phyloP scores from a whole-genome alignment of 805 yeast species.

The Ogataea corticis region DNA sequence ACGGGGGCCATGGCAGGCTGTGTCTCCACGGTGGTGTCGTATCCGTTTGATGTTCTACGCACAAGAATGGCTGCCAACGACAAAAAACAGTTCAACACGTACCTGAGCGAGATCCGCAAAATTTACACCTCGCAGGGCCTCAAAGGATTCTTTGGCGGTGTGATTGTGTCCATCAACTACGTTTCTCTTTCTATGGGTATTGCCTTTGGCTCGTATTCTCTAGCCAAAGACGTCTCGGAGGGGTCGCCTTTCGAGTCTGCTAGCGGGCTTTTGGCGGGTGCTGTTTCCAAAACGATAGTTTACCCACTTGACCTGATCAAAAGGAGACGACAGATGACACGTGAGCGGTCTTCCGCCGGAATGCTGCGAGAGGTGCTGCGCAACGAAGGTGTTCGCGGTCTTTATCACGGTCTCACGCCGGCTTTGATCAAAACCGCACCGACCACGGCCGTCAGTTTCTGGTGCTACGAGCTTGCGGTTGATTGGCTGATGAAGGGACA shows the following conservation, averaged over 20 bases:
- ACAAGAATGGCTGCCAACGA: constrained; percentile 79
- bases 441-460: constrained; percentile 45
- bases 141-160: constrained; percentile 51
- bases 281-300: constrained; percentile 65
- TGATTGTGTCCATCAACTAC: constrained; percentile 54
- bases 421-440: constrained; percentile 82
- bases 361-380: constrained; percentile 42
- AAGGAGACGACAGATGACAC: constrained; percentile 67
- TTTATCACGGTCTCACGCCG: constrained; percentile 73
- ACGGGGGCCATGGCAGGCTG: constrained; percentile 82
- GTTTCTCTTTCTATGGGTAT: constrained; percentile 72
- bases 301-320: constrained; percentile 88
- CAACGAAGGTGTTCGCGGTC: constrained; percentile 63
- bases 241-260: constrained; percentile 49
- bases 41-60: constrained; percentile 88
- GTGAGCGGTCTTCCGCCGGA: constrained; percentile 17
- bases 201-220: constrained; percentile 70
- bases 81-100: constrained; percentile 34
- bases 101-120: constrained; percentile 34
- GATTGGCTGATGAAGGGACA: constrained; percentile 19
- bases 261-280: constrained; percentile 78
- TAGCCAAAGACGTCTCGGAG: constrained; percentile 40
- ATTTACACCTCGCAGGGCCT: constrained; percentile 40
- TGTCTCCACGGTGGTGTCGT: constrained; percentile 68
- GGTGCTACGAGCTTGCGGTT: constrained; percentile 35